Evolutionary conservation across 768 basidiomycete genomes (phyloP), one percentile per base, ranked within the genome.

Genomic region (Rhodotorula taiwanensis): DNA sequence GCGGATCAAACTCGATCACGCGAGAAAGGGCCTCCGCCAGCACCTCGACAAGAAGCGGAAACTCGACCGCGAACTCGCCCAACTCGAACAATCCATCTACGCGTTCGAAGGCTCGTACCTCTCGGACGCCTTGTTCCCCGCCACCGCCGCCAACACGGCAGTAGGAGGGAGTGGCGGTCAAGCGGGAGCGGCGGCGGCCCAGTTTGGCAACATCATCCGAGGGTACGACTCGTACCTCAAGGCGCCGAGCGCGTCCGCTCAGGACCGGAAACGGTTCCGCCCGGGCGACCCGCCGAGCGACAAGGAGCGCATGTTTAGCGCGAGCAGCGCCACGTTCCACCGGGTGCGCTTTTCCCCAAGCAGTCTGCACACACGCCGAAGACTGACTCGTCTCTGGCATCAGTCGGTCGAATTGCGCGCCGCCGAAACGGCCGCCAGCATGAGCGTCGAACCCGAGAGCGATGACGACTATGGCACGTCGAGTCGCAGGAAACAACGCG

Each of bases 31-130:
- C 5, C 47, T 70, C 23, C 33, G 61, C 13, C 39, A 25, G 9
- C 34, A 54, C 3, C 39, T 70, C n/a, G 61, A 70, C 13, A 45
- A 44, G 41, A 70, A 70, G 45, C 57, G 60, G 48, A 60, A 47
- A 47, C 52, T 66, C 4, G 69, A 70, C 45, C 43, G 59, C 23
- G 69, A 70, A 16, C 42, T 70, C 44, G 76, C 76, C 4, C 70
- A 70, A 27, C 71, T 77, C 49, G 78, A 79, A 55, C 68, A 73
- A 8, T 74, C 76, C 9, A 78, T 79, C 55, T 75, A 76, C 59
- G 73, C 73, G 6, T 78, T 76, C 56, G 78, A 79, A 55, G 76
- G 76, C 2, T 76, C 75, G 33, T 79, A 79, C 58, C 72, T 79
- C 21, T 74, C 75, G 45, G 77, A 77, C 64, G 33, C 44, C 70